phyloP scores from a whole-genome alignment of 306 rosid genomes.

The Trifolium subterraneum region DNA sequence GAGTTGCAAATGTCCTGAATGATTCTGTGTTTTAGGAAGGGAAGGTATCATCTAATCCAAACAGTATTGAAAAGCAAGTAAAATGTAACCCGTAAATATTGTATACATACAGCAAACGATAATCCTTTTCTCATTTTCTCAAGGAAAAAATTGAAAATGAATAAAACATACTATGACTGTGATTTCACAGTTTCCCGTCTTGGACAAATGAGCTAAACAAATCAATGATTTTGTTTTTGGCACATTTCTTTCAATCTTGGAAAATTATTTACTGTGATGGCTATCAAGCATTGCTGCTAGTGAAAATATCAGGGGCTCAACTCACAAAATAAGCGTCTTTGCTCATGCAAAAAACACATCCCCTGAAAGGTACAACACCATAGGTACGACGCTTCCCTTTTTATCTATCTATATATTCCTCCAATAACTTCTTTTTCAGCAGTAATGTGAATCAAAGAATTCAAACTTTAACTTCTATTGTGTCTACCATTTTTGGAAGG shows the following conservation, averaged over 20 bases:
- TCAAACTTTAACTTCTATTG: not conserved
- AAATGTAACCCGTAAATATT: conserved; percentile 24
- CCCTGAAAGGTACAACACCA: not conserved
- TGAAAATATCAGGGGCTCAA: conserved; percentile 9
- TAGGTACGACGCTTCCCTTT: not conserved
- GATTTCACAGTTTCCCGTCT: conserved; percentile 17
- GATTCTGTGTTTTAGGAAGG: conserved; percentile 72
- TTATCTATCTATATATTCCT: not conserved
- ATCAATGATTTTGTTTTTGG: not conserved
- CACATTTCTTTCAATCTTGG: conserved; percentile 2
- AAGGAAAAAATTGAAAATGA: conserved; percentile 4
- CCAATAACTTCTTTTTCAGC: not conserved
- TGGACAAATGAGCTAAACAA: conserved; percentile 24
- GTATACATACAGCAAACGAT: conserved; percentile 15
- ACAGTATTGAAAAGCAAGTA: conserved; percentile 44
- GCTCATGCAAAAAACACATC: not conserved
- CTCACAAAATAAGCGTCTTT: not conserved
- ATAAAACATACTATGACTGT: not conserved
- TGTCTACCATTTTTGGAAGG: not conserved
- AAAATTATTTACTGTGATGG: conserved; percentile 2
- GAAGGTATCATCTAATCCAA: conserved; percentile 81
- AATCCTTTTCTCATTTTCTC: conserved; percentile 13
- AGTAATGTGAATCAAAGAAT: not conserved
- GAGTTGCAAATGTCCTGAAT: conserved; percentile 95
- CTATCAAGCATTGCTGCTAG: not conserved